Conservation (phyloP, 2,329 filamentous ascomycete species). For the Penicillium sp. region DNA sequence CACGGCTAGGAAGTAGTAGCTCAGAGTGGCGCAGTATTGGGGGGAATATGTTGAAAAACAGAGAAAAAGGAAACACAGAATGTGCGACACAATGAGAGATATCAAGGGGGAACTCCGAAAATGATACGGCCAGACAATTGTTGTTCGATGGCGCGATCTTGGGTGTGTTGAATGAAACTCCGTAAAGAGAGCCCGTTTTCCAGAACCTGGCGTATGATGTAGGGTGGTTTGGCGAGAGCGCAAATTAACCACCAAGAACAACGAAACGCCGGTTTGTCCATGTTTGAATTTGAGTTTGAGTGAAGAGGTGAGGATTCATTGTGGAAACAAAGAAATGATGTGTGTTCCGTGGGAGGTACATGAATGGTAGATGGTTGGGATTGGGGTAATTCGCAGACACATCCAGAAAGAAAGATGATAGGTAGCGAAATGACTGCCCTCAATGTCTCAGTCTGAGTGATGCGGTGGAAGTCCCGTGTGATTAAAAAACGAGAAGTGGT, state of each 20-base stretch:
- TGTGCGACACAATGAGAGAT: neutral
- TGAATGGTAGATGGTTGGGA: neutral
- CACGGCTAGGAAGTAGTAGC: conserved; percentile 9
- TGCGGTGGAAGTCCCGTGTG: neutral
- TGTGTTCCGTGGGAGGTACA: neutral
- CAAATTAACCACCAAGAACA: conserved; percentile 4
- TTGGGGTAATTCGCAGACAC: neutral
- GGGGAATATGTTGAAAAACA: conserved; percentile 13
- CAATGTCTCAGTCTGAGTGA: conserved; percentile 1
- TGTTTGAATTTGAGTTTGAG: conserved; percentile 5
- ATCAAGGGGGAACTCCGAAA: neutral
- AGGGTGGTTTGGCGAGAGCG: conserved; percentile 2
- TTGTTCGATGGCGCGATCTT: conserved; percentile 8
- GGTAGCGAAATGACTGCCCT: neutral
- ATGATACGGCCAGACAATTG: conserved; percentile 9
- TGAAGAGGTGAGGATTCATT: conserved; percentile 3
- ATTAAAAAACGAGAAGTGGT: conserved; percentile 6
- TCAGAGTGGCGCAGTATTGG: neutral
- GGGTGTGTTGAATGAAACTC: conserved; percentile 3
- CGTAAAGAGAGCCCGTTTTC: neutral
- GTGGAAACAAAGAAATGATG: neutral
- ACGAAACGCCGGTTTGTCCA: conserved; percentile 15
- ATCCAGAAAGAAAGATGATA: conserved; percentile 7
- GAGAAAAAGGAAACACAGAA: neutral
- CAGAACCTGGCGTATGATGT: conserved; percentile 8